phyloP scores from a whole-genome alignment of 2,329 filamentous ascomycete species.

The Colletotrichum trifolii region DNA sequence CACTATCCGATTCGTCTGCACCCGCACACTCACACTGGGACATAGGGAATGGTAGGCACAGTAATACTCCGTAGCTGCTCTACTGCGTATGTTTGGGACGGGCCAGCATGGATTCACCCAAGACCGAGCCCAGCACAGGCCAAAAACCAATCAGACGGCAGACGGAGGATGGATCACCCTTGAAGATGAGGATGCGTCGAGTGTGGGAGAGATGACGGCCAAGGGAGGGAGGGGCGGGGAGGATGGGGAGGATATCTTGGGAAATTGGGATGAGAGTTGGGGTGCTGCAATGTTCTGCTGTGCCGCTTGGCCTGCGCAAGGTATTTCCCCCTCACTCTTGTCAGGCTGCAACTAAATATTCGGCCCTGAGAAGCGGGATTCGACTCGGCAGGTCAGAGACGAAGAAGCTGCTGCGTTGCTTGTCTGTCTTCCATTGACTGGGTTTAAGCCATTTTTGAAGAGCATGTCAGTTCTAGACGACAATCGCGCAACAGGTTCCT shows the following conservation, averaged over 20 bases:
- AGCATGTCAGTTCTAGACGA: too few relatives aligned
- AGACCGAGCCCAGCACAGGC: conserved; percentile 24
- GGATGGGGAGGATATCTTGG: conserved; percentile 18
- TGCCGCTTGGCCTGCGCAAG: conserved; percentile 5
- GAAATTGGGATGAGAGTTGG: conserved; percentile 17
- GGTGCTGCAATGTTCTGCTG: conserved; percentile 27
- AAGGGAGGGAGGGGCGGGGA: not conserved
- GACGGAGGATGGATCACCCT: conserved; percentile 19
- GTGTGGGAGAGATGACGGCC: not conserved
- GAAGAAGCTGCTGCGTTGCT: too few relatives aligned
- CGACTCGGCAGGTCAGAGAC: too few relatives aligned
- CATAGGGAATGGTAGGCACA: not conserved
- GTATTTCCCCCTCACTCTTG: not conserved
- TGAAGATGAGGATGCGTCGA: conserved; percentile 11
- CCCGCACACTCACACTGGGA: not conserved
- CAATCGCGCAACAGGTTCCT: not conserved
- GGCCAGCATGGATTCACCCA: conserved; percentile 3
- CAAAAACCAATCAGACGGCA: conserved; percentile 33
- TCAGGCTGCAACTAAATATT: too few relatives aligned
- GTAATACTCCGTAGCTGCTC: not conserved
- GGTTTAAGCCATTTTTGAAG: too few relatives aligned
- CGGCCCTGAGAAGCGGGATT: too few relatives aligned
- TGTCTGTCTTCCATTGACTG: too few relatives aligned
- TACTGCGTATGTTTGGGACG: too few relatives aligned
- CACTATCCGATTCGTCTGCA: too few relatives aligned